Evolutionary conservation across 169 alveolate species (phyloP).

Genomic region (Plasmodium fragile): DNA sequence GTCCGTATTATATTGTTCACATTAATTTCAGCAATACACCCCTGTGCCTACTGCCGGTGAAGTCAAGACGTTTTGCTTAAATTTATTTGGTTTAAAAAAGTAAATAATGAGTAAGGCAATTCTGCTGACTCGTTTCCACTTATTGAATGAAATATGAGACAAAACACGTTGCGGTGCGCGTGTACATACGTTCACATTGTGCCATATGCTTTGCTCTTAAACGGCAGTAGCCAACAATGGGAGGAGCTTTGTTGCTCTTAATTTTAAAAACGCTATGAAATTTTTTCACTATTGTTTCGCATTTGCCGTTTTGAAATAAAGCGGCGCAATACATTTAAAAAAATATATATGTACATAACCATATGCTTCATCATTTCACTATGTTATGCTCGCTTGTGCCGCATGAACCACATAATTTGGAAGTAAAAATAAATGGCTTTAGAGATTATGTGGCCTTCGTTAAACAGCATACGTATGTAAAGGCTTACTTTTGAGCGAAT

Average conservation of each 20-base stretch:
- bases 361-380: not conserved
- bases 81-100: not conserved
- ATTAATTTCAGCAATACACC: not conserved
- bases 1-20: not conserved
- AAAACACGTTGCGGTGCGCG: not conserved
- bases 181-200: not conserved
- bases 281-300: not conserved
- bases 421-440: not conserved
- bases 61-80: not conserved
- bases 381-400: not conserved
- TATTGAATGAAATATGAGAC: not conserved
- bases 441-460: not conserved
- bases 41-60: not conserved
- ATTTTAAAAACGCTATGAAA: not conserved
- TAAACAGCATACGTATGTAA: not conserved
- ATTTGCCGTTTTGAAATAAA: constrained; percentile 3
- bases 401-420: not conserved
- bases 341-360: not conserved
- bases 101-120: not conserved
- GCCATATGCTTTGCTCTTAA: not conserved
- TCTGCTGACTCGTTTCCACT: not conserved
- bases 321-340: not conserved
- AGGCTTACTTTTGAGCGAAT: not conserved
- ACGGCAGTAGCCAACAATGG: not conserved
- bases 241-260: not conserved